Evolutionary conservation across 2,329 filamentous ascomycete species (phyloP), one percentile per base, ranked within the genome.

Genomic region (Fusarium pseudocircinatum): DNA sequence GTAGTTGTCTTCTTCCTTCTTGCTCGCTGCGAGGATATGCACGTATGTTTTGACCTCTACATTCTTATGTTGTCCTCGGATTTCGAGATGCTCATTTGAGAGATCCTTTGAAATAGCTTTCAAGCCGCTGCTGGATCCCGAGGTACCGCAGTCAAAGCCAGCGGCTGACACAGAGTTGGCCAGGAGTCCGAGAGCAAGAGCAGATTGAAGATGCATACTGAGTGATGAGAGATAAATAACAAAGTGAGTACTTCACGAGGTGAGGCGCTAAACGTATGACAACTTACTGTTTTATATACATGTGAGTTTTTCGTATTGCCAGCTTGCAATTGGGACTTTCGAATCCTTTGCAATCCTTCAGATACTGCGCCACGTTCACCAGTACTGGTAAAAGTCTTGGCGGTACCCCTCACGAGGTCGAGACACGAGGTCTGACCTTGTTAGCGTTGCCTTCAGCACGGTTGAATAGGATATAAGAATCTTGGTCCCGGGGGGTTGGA

Each of bases 1-100:
- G 15, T 73, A 73, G 10, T 52, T 47, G 6, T 67, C 66, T 20
- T 70, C 53, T 40, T 70, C 70, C 36, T 67, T 73, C 20, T 63
- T 52, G 20, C 60, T 70, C 5, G 47, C 43, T n/a, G 50, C 61
- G 4, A 73, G 26, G 8, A 73, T 49, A 3, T 73, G 66, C 1
- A 73, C 54, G 22, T 70, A 73, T 4, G 61, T 73, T 13, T 63
- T 59, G 16, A 73, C 53, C 7, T 65, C 64, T 2, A 73, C 42
- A 1, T 39, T 54, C 20, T 63, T 39, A 15, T n/a, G 57, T 1
- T 30, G 24, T 4, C 46, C 58, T 11, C 61, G 24, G 11, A 42
- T 28, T 20, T 46, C 32, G 2, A 73, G 49, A 10, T 37, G 40
- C 1, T 26, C 32, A 13, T 26, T 46, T 3, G 11, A 12, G 15